phyloP scores from a whole-genome alignment of 305 asterid genomes.

The Lippia alba region DNA sequence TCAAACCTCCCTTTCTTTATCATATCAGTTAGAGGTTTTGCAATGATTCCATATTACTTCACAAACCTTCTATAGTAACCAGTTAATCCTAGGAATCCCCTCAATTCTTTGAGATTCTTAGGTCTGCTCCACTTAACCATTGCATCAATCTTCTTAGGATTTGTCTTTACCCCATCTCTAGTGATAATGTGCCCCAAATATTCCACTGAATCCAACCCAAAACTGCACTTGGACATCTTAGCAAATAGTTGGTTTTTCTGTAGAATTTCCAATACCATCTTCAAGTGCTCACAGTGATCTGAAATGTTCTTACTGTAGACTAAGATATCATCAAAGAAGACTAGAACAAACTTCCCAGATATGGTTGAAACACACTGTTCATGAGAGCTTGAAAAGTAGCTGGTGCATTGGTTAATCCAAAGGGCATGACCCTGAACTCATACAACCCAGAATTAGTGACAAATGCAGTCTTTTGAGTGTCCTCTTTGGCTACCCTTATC shows the following conservation, averaged over 20 bases:
- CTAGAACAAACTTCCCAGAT: background rate
- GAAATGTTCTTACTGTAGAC: background rate
- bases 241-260: background rate
- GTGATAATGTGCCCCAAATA: background rate
- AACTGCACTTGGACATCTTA: background rate
- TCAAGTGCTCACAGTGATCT: rapidly evolving
- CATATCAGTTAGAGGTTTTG: background rate
- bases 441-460: background rate
- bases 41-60: too few relatives aligned
- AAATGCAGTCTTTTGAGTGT: background rate
- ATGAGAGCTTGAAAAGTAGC: background rate
- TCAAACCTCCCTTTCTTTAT: background rate
- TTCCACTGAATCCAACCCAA: background rate
- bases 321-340: slow-evolving; percentile 11
- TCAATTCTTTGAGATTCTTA: too few relatives aligned
- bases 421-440: background rate
- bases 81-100: too few relatives aligned
- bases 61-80: too few relatives aligned
- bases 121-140: background rate
- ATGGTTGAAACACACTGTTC: background rate
- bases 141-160: background rate
- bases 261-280: background rate
- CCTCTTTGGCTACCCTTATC: background rate
- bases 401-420: background rate
- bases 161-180: background rate